phyloP scores from a whole-genome alignment of 2,329 filamentous ascomycete genomes.

The Hymenoscyphus albidus region DNA sequence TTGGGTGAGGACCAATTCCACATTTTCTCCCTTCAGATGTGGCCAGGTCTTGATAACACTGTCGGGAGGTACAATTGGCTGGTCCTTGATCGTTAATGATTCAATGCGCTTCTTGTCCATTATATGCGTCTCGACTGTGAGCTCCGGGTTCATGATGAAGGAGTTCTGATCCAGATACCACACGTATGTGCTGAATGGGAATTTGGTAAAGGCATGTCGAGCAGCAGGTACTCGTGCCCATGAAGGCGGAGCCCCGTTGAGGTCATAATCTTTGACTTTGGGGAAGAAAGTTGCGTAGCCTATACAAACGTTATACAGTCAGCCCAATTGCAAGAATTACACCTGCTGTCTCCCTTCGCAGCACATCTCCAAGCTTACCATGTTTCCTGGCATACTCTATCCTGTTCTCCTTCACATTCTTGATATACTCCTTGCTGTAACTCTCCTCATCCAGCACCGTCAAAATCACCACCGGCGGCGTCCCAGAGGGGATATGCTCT shows the following conservation, averaged over 20 bases:
- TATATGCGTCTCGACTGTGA: constrained; percentile 67
- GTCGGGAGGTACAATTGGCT: constrained; percentile 86
- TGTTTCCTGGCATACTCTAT: constrained; percentile 80
- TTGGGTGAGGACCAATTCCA: constrained; percentile 48
- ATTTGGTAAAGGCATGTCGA: constrained; percentile 80
- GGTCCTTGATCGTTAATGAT: constrained; percentile 76
- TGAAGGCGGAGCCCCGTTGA: constrained; percentile 54
- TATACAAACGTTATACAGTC: constrained; percentile 37
- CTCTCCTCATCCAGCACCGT: constrained; percentile 70
- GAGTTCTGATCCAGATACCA: constrained; percentile 85
- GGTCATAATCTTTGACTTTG: constrained; percentile 70
- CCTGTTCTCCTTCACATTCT: constrained; percentile 76
- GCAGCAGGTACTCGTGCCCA: constrained; percentile 82
- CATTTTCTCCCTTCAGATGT: constrained; percentile 70
- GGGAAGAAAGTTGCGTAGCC: constrained; percentile 86
- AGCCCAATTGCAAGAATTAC: constrained; percentile 12
- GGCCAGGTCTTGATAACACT: constrained; percentile 94
- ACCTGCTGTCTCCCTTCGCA: constrained; percentile 6
- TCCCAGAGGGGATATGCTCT: constrained; percentile 46
- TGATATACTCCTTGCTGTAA: constrained; percentile 63
- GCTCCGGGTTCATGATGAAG: constrained; percentile 79
- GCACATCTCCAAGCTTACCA: constrained; percentile 52
- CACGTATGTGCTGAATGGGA: constrained; percentile 73
- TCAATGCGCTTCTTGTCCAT: constrained; percentile 66
- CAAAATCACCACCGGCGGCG: constrained; percentile 69